These are phyloP conservation scores for Phytophthora citrophthora DNA, from an alignment of 352 stramenopile species.

Conservation along the genomic window DNA sequence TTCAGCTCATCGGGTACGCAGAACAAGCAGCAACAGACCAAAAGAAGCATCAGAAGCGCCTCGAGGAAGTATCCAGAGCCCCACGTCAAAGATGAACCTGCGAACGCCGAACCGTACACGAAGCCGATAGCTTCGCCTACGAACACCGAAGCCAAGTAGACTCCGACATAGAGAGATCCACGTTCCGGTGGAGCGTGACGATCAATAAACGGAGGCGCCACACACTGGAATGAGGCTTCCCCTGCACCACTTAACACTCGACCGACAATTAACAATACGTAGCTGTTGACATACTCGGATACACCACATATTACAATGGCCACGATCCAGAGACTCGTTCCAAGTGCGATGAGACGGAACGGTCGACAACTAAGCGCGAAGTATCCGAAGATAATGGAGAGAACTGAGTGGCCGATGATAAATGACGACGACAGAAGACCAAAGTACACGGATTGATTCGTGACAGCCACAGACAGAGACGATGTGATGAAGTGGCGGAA, in stretches of 20 bases:
- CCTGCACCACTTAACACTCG: slow-evolving; percentile 76
- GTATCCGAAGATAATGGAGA: slow-evolving; percentile 75
- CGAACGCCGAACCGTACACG: slow-evolving; percentile 64
- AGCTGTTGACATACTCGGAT: slow-evolving; percentile 62
- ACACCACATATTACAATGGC: slow-evolving; percentile 68
- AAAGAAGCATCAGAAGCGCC: slow-evolving; percentile 65
- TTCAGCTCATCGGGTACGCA: slow-evolving; percentile 47
- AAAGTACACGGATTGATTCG: slow-evolving; percentile 52
- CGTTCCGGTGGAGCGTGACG: slow-evolving; percentile 49
- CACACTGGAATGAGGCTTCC: slow-evolving; percentile 86
- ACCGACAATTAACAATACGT: slow-evolving; percentile 72
- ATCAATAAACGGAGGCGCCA: slow-evolving; percentile 89
- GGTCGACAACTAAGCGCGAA: slow-evolving; percentile 73
- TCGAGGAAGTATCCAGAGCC: slow-evolving; percentile 78
- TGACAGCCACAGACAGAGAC: slow-evolving; percentile 37
- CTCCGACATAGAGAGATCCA: slow-evolving; percentile 77
- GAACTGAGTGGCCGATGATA: slow-evolving; percentile 84
- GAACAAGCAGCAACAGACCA: slow-evolving; percentile 58
- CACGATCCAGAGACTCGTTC: slow-evolving; percentile 77
- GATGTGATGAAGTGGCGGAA: slow-evolving; percentile 80
- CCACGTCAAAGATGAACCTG: slow-evolving; percentile 58
- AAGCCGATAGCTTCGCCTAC: slow-evolving; percentile 81
- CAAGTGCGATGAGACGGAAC: slow-evolving; percentile 78
- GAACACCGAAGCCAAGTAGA: slow-evolving; percentile 88
- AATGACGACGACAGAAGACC: slow-evolving; percentile 81